A percentile compares a stretch with the other conserved stretches of the same genome.
phyloP scores from a whole-genome alignment of 345 rosid species.

The Lepidium sativum region DNA sequence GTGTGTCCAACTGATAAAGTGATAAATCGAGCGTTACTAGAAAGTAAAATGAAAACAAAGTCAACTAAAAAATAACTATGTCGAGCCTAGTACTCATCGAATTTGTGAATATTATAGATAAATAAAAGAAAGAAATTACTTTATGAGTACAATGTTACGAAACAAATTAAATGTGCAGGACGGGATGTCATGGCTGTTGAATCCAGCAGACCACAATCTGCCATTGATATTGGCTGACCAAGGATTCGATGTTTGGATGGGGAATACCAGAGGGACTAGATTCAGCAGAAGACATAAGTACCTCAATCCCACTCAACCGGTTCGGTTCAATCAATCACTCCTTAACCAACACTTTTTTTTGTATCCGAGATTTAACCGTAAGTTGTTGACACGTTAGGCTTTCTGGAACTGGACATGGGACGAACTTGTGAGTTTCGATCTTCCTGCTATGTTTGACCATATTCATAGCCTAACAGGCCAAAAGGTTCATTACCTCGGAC shows the following conservation, averaged over 20 bases:
- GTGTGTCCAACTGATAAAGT: conserved; percentile 14
- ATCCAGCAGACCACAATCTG: conserved; percentile 70
- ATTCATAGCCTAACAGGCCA: conserved; percentile 49
- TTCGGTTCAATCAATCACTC: conserved; percentile 2
- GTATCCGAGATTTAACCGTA: background rate
- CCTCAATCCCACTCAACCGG: conserved; percentile 42
- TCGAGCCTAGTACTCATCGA: background rate
- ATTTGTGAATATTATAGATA: background rate
- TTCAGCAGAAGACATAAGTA: conserved; percentile 56
- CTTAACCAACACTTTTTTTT: background rate
- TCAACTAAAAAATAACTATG: background rate
- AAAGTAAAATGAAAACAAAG: background rate
- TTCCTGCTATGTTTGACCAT: conserved; percentile 65
- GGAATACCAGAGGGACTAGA: conserved; percentile 77
- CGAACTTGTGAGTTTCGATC: conserved; percentile 59
- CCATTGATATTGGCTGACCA: conserved; percentile 76
- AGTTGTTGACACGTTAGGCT: conserved; percentile 26
- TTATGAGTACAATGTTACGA: background rate
- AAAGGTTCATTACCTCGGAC: conserved; percentile 82
- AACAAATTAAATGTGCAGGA: conserved; percentile 39
- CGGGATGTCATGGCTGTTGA: conserved; percentile 86
- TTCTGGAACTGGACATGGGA: conserved; percentile 99
- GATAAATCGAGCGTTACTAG: conserved; percentile 17
- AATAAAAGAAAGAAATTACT: background rate
- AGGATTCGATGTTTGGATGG: conserved; percentile 97